A percentile compares a stretch with the other conserved stretches of the same genome.
These are phyloP conservation scores for Glycine soja DNA, from an alignment of 306 rosid genomes.

Conservation along the genomic window DNA sequence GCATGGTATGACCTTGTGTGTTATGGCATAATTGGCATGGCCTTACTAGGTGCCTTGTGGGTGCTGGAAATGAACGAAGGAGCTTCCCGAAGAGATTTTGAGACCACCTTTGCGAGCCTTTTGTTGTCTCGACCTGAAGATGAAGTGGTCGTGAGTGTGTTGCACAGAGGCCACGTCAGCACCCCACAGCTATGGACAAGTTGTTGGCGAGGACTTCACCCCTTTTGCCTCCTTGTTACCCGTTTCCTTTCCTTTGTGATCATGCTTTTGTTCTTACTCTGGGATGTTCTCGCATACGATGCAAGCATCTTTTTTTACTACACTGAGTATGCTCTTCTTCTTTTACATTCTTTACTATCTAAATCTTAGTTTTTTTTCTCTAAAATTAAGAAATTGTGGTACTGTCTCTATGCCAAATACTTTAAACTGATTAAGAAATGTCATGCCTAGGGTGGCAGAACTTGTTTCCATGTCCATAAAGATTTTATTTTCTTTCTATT, in stretches of 20 bases:
- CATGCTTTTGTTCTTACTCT: constrained; percentile 54
- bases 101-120: constrained; percentile 55
- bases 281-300: constrained; percentile 58
- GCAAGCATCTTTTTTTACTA: constrained; percentile 68
- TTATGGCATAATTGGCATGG: constrained; percentile 59
- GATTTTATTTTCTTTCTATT: too few species aligned
- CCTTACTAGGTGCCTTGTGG: constrained; percentile 58
- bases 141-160: constrained; percentile 38
- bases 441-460: background rate
- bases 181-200: constrained; percentile 72
- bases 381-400: background rate
- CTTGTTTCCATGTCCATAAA: background rate
- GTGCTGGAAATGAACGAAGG: constrained; percentile 65
- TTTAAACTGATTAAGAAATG: too few species aligned
- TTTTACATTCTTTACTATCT: background rate
- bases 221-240: constrained; percentile 59
- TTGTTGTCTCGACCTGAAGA: constrained; percentile 51
- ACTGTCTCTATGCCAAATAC: too few species aligned
- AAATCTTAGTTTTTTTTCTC: background rate
- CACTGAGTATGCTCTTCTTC: constrained; percentile 65
- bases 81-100: constrained; percentile 41
- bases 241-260: constrained; percentile 60
- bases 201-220: constrained; percentile 76
- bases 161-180: constrained; percentile 55
- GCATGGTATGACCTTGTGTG: constrained; percentile 79